Evolutionary conservation across 148 eudicot species (phyloP), one percentile per base, ranked within the genome.

Genomic region (Rhododendron vialii): DNA sequence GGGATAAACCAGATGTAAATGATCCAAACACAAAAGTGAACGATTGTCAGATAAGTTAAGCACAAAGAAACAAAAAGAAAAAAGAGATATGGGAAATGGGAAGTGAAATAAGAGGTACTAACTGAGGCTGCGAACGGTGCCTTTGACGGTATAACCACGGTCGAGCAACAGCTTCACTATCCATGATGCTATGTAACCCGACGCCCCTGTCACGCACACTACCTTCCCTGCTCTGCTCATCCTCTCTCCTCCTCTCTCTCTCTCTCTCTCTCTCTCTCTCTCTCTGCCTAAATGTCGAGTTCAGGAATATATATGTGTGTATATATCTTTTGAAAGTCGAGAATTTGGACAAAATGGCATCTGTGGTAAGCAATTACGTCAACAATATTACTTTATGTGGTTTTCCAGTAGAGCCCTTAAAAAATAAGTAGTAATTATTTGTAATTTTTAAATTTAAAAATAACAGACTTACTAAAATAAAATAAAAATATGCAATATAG

Each of bases 151-250:
- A 13, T 69, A 71, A 28, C 76, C 76, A 15, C 76, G 76, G 38
- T 71, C 76, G 76, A 71, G 76, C 38, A 71, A 30, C 18, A 30
- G 76, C 76, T 71, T 71, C 76, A 71, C 76, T 71, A 71, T 30
- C 76, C 76, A 71, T 71, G 76, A 71, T 30, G 76, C 76, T 30
- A 71, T 71, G 76, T 28, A 71, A 71, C 76, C 76, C 76, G 76
- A 71, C 76, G 76, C 76, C 76, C 76, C 76, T 13, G 76, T 71
- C 76, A 71, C 76, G 76, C 76, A 71, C 18, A 71, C 76, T 71
- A 71, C 38, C 76, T 71, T 71, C 76, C 76, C 76, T 30, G 18
- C 38, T 71, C 38, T 20, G 36, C 76, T 30, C 76, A 71, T 71
- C 18, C 36, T 71, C 76, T 71, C 74, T 67, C 73, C n/a, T 28